These are phyloP conservation scores for Ogataea trehalophila DNA, from an alignment of 805 yeast genomes.

Conservation along the genomic window DNA sequence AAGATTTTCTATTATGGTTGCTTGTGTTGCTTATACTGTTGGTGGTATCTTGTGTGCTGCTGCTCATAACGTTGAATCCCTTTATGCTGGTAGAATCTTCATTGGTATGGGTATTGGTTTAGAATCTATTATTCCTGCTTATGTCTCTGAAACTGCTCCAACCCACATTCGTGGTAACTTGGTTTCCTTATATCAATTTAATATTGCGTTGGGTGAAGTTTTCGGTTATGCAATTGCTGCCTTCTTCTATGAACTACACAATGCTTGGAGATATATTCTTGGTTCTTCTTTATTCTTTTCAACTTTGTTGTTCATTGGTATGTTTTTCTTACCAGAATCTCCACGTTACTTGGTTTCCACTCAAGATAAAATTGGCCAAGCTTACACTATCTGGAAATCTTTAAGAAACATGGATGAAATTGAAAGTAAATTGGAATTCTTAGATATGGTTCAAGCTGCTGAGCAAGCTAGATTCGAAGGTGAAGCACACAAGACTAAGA, in stretches of 20 bases:
- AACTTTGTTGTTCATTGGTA: constrained; percentile 43
- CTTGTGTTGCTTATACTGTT: constrained; percentile 55
- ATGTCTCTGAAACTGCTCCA: constrained; percentile 58
- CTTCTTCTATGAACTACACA: constrained; percentile 48
- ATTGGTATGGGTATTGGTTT: constrained; percentile 64
- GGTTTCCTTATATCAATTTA: constrained; percentile 60
- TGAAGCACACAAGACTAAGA: constrained; percentile 27
- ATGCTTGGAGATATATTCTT: constrained; percentile 63
- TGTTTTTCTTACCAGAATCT: constrained; percentile 55
- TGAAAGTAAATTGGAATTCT: constrained; percentile 46
- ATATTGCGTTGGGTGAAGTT: constrained; percentile 63
- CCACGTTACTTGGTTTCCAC: constrained; percentile 53
- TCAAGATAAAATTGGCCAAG: constrained; percentile 47
- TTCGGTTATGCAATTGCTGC: constrained; percentile 62
- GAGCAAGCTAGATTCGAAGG: constrained; percentile 33
- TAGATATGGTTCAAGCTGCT: constrained; percentile 52
- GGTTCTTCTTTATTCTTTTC: constrained; percentile 61
- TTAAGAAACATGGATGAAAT: constrained; percentile 43
- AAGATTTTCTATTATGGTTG: constrained; percentile 46
- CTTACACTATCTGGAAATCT: constrained; percentile 51
- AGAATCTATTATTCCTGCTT: constrained; percentile 63
- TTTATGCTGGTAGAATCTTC: constrained; percentile 57
- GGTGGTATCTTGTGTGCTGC: constrained; percentile 61
- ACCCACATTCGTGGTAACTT: constrained; percentile 53
- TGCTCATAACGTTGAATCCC: constrained; percentile 37